phyloP scores from a whole-genome alignment of 1,139 yeast genomes.

The Nakaseomyces delphensis region DNA sequence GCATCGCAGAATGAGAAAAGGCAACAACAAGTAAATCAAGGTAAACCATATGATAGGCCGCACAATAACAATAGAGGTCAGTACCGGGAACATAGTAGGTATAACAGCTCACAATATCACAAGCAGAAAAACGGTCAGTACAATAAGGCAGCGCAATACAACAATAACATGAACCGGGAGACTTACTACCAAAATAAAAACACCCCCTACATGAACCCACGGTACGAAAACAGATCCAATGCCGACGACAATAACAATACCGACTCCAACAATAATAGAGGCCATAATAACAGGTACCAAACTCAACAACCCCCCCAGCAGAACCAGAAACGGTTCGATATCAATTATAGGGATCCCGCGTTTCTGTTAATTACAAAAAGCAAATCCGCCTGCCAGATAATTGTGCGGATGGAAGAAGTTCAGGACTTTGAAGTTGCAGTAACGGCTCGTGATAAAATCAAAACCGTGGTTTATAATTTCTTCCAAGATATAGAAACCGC shows the following conservation, averaged over 20 bases:
- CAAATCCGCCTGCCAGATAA: conserved; percentile 1
- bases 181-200: neutral
- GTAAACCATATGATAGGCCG: neutral
- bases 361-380: neutral
- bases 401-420: neutral
- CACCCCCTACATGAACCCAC: neutral
- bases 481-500: neutral
- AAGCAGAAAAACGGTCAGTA: neutral
- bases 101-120: neutral
- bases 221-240: neutral
- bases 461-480: neutral
- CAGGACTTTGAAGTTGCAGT: neutral
- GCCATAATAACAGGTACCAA: conserved; percentile 1
- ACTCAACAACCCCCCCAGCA: conserved; percentile 1
- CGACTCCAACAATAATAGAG: neutral
- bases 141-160: conserved; percentile 2
- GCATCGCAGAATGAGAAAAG: neutral
- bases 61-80: neutral
- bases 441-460: neutral
- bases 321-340: neutral
- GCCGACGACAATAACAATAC: neutral
- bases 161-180: conserved; percentile 4
- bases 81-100: neutral
- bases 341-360: neutral
- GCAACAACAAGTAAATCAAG: neutral